These are phyloP conservation scores for Kluyveromyces aestuarii DNA, from an alignment of 805 yeast genomes.

Conservation along the genomic window DNA sequence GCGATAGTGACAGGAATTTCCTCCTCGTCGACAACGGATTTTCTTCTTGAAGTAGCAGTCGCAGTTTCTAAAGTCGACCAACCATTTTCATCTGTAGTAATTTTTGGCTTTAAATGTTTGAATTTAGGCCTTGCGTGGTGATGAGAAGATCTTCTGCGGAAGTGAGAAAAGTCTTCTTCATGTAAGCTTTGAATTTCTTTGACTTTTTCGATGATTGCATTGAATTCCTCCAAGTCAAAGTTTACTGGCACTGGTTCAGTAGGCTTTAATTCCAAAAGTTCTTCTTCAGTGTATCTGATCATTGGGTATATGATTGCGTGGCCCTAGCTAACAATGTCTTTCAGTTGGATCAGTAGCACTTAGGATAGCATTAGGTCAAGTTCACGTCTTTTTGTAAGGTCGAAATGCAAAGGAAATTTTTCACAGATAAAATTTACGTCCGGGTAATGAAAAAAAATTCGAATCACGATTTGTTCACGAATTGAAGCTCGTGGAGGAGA, in stretches of 20 bases:
- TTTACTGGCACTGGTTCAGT: slow-evolving; percentile 53
- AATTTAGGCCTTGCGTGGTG: slow-evolving; percentile 41
- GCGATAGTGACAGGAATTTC: slow-evolving; percentile 32
- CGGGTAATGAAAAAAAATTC: not conserved
- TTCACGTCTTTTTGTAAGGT: not conserved
- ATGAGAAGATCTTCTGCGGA: slow-evolving; percentile 49
- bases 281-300: slow-evolving; percentile 62
- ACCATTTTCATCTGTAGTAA: slow-evolving; percentile 64
- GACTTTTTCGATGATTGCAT: slow-evolving; percentile 57
- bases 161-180: slow-evolving; percentile 31
- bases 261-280: slow-evolving; percentile 49
- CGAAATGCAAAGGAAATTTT: not conserved
- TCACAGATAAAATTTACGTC: not conserved
- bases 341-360: too few species aligned
- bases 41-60: slow-evolving; percentile 15
- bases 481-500: slow-evolving; percentile 1
- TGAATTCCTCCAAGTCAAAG: slow-evolving; percentile 55
- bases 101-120: slow-evolving; percentile 45
- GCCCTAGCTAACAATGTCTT: too few species aligned
- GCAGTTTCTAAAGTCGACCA: slow-evolving; percentile 65
- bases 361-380: too few species aligned
- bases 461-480: not conserved
- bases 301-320: slow-evolving; percentile 19
- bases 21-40: slow-evolving; percentile 29
- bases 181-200: slow-evolving; percentile 35